Conservation (phyloP, 345 rosid species). For the Eucalyptus albens region DNA sequence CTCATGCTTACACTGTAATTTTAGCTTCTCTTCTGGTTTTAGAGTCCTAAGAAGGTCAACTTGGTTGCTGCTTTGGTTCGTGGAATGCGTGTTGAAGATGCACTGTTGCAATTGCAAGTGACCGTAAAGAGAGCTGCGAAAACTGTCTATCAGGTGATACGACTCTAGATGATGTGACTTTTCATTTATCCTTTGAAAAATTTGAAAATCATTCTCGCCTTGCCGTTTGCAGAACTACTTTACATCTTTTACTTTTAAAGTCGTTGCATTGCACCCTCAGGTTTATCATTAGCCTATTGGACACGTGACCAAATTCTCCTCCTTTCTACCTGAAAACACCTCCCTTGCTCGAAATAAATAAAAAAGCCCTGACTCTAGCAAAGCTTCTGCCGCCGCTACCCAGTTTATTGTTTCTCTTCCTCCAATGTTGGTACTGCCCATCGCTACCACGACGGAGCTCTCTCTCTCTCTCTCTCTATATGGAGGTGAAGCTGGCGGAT, state of each 20-base stretch:
- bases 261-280: not conserved
- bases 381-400: not conserved
- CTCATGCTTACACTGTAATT: not conserved
- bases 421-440: not conserved
- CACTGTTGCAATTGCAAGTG: constrained; percentile 85
- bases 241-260: not conserved
- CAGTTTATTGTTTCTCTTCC: not conserved
- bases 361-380: not conserved
- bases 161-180: not conserved
- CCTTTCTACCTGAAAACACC: not conserved
- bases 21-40: constrained; percentile 7
- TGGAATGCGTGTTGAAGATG: constrained; percentile 98
- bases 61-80: constrained; percentile 89
- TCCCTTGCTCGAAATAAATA: not conserved
- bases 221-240: not conserved
- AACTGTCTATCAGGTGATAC: constrained; percentile 71
- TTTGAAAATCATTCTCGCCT: not conserved
- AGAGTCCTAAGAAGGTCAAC: constrained; percentile 97
- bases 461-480: not conserved
- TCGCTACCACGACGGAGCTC: not conserved
- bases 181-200: not conserved
- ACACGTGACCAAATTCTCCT: not conserved
- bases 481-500: not conserved
- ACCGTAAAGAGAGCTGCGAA: constrained; percentile 74
- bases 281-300: not conserved